Evolutionary conservation across 202 grass and related monocot species (phyloP), one percentile per base, ranked within the genome.

Genomic region (Setaria italica): DNA sequence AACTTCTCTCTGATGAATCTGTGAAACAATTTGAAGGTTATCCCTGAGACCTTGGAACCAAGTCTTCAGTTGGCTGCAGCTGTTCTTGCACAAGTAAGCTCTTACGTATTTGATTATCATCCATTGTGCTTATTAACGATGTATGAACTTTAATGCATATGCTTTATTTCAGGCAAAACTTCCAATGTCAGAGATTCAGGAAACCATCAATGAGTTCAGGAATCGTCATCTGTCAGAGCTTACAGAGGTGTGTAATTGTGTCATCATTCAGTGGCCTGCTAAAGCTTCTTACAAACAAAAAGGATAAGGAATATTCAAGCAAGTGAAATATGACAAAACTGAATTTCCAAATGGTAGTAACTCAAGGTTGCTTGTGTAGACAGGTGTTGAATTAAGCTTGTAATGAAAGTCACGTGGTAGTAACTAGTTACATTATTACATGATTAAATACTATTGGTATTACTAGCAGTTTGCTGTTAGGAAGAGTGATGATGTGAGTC

Each of bases 41-140:
- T 99, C 48, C 97, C 97, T 41, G 97, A 99, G 82, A 99, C 97
- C 55, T 91, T 99, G 89, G 97, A 99, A 90, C 97, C 97, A 76
- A 99, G 97, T 93, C 92, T 99, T 67, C 97, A 99, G 73, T 77
- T 99, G 77, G 94, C 97, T 90, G 90, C 97, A 84, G 97, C 97
- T 71, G 97, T 99, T 72, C 97, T 99, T 90, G 92, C 94, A 70
- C 97, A 99, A 87, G 97, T 99, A 90, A 84, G 80, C 55, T 76
- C 49, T 29, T 5, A n/a, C 11, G 9, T 33, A 14, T 73, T 48
- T 53, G 55, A 65, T 87, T 45, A 42, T 77, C 25, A 60, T 32
- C 72, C 57, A 25, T 67, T 29, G 16, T 74, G 21, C 33, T 48
- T 43, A 86, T 78, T 76, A 10, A 25, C 79, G 55, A 37, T 50